Evolutionary conservation across 352 stramenopile species (phyloP).

Genomic region (Globisporangium nagaii): DNA sequence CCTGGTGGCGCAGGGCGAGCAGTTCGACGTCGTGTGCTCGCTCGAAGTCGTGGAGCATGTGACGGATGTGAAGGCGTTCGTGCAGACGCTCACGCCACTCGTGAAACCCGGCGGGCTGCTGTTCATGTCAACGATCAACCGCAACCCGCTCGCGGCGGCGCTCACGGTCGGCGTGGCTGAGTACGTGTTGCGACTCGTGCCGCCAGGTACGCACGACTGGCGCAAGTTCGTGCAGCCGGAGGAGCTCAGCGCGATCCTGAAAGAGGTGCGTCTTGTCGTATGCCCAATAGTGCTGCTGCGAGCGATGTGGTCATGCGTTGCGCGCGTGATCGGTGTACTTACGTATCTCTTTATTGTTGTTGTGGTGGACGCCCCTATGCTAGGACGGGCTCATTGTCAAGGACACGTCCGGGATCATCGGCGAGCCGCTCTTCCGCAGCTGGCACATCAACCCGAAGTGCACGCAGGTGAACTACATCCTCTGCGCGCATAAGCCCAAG

Average conservation of each 20-base stretch:
- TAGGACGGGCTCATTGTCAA: slow-evolving; percentile 50
- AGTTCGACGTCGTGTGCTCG: slow-evolving; percentile 84
- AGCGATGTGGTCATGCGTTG: too few species aligned
- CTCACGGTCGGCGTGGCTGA: slow-evolving; percentile 73
- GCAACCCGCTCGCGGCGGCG: slow-evolving; percentile 55
- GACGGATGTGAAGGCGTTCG: slow-evolving; percentile 56
- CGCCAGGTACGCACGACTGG: slow-evolving; percentile 81
- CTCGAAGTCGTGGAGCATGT: slow-evolving; percentile 86
- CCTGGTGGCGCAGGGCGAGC: slow-evolving; percentile 54
- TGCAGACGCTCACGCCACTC: slow-evolving; percentile 68
- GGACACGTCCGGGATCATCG: slow-evolving; percentile 76
- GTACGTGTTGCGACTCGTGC: slow-evolving; percentile 69
- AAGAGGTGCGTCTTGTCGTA: slow-evolving; percentile 25
- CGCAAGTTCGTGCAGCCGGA: slow-evolving; percentile 77
- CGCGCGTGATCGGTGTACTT: too few species aligned
- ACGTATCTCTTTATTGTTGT: not conserved
- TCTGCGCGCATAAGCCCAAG: slow-evolving; percentile 63
- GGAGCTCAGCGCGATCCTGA: slow-evolving; percentile 54
- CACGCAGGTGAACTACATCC: slow-evolving; percentile 80
- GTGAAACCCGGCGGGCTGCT: slow-evolving; percentile 77
- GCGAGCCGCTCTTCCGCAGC: slow-evolving; percentile 61
- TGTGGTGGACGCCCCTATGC: not conserved
- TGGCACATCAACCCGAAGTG: slow-evolving; percentile 73
- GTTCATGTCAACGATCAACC: slow-evolving; percentile 86
- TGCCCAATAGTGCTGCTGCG: too few species aligned